Percentiles rank a stretch among this genome's conserved stretches.
phyloP scores from a whole-genome alignment of 1,284 basidiomycete genomes.

The Ceratobasidium sp. region DNA sequence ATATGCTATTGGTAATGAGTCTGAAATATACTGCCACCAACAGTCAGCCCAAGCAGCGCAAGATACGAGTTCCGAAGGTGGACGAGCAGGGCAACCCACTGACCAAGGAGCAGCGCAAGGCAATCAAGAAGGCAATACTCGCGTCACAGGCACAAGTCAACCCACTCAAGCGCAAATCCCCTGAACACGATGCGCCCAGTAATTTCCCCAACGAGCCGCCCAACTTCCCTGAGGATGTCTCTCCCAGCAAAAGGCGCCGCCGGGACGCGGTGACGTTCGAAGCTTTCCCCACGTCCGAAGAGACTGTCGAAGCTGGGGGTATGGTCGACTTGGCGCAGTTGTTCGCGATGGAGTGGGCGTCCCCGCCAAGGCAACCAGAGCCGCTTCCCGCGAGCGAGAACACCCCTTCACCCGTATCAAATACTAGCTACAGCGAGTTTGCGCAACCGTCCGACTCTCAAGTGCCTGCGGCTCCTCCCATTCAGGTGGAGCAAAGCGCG shows the following conservation, averaged over 20 bases:
- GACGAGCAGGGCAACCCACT: slow-evolving; percentile 32
- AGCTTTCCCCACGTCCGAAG: slow-evolving; percentile 15
- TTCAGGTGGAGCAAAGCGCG: background rate
- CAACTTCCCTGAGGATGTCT: background rate
- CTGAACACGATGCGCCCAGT: background rate
- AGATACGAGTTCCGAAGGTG: slow-evolving; percentile 33
- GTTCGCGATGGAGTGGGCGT: slow-evolving; percentile 37
- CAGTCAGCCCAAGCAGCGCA: slow-evolving; percentile 21
- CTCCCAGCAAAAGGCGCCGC: slow-evolving; percentile 28
- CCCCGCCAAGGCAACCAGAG: background rate
- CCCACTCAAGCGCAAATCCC: slow-evolving; percentile 35
- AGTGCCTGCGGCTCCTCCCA: background rate
- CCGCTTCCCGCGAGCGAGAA: background rate
- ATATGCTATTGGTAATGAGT: background rate
- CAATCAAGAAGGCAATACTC: slow-evolving; percentile 29
- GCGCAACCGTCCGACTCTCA: slow-evolving; percentile 5
- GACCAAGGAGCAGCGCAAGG: slow-evolving; percentile 32
- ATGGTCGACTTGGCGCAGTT: slow-evolving; percentile 32
- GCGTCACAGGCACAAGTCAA: slow-evolving; percentile 17
- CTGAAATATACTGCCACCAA: background rate
- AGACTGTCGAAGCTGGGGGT: background rate
- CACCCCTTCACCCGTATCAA: slow-evolving; percentile 12
- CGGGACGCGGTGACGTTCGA: slow-evolving; percentile 38
- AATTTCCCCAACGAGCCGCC: background rate
- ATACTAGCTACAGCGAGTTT: slow-evolving; percentile 19